Conservation (phyloP, 805 yeast genomes). For the Wickerhamomyces hampshirensis region DNA sequence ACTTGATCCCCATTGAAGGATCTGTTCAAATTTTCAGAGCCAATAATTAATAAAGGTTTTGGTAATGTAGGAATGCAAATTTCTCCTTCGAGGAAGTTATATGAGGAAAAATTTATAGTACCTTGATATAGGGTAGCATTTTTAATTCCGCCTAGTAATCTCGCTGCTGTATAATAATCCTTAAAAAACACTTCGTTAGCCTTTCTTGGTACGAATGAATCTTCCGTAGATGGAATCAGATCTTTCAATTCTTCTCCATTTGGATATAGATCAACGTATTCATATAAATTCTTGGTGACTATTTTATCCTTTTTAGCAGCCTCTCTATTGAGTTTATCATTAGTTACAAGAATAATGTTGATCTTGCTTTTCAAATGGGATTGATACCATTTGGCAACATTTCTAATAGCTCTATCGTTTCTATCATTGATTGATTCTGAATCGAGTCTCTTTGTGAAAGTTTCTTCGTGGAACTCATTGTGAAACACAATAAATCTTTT, state of each 20-base stretch:
- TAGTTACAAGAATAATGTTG: conserved; percentile 58
- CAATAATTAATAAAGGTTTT: conserved; percentile 76
- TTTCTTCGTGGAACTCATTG: conserved; percentile 78
- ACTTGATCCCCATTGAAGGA: conserved; percentile 91
- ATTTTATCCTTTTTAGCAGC: conserved; percentile 53
- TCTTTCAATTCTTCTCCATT: conserved; percentile 74
- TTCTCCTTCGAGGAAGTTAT: conserved; percentile 84
- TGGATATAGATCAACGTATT: conserved; percentile 68
- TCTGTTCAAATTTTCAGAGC: conserved; percentile 81
- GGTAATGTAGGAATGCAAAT: conserved; percentile 68
- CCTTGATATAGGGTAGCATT: conserved; percentile 90
- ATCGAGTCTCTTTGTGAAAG: conserved; percentile 54
- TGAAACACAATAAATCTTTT: conserved; percentile 90
- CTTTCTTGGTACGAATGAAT: conserved; percentile 24
- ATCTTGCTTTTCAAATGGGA: conserved; percentile 52
- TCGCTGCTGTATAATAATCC: conserved; percentile 73
- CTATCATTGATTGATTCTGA: conserved; percentile 81
- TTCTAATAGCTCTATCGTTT: conserved; percentile 86
- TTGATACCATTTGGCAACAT: conserved; percentile 65
- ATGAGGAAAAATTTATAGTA: conserved; percentile 69
- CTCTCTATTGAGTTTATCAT: conserved; percentile 63
- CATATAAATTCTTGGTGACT: conserved; percentile 50
- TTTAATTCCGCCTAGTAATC: conserved; percentile 86
- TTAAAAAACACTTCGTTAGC: conserved; percentile 43
- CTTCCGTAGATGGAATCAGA: conserved; percentile 56